Percentiles rank a stretch among this genome's conserved stretches.
phyloP scores from a whole-genome alignment of 805 yeast genomes.

The Maudiozyma barnettii region DNA sequence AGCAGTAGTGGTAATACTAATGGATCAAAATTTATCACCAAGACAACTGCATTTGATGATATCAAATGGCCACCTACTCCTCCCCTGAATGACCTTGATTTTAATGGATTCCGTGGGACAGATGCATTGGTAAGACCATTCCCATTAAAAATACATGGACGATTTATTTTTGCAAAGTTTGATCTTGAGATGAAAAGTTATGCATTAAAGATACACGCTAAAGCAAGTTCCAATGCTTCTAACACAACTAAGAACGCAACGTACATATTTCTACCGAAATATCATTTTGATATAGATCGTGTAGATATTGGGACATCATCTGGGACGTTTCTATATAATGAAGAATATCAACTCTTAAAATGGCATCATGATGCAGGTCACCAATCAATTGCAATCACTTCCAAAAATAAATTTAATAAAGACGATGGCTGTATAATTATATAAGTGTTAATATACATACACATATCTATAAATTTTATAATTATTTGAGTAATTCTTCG shows the following conservation, averaged over 20 bases:
- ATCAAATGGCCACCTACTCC: constrained; percentile 8
- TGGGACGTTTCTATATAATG: constrained; percentile 48
- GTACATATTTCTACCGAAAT: constrained; percentile 55
- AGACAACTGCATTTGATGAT: constrained; percentile 3
- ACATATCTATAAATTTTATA: background rate
- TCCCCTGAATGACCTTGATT: constrained; percentile 8
- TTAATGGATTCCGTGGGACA: constrained; percentile 59
- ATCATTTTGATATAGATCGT: constrained; percentile 53
- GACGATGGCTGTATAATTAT: background rate
- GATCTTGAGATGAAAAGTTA: constrained; percentile 42
- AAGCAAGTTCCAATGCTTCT: constrained; percentile 12
- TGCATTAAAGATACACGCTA: constrained; percentile 36
- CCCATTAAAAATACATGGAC: constrained; percentile 56
- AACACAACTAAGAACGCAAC: constrained; percentile 37
- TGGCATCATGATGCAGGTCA: constrained; percentile 56
- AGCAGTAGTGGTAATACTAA: background rate
- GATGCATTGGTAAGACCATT: constrained; percentile 73
- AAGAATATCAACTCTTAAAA: constrained; percentile 44
- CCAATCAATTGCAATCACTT: constrained; percentile 27
- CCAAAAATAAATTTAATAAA: background rate
- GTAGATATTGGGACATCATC: constrained; percentile 41
- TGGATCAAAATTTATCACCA: constrained; percentile 4
- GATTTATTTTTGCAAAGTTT: constrained; percentile 45
- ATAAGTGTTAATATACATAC: background rate
- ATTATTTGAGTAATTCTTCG: constrained; percentile 20